phyloP scores from a whole-genome alignment of 2,329 filamentous ascomycete species.

The Colletotrichum sp. region DNA sequence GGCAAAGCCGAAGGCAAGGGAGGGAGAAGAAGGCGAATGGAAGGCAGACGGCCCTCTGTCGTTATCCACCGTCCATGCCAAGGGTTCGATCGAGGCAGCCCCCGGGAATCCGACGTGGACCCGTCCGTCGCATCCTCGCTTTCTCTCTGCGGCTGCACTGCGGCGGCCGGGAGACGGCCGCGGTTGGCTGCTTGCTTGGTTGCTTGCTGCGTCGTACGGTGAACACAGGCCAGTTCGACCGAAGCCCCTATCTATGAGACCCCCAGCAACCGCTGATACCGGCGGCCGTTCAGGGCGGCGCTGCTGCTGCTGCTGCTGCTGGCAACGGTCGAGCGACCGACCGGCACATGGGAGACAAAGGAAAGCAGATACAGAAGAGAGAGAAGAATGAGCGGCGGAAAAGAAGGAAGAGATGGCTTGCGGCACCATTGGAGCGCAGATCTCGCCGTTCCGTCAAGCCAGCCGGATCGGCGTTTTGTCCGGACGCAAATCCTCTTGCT shows the following conservation, averaged over 20 bases:
- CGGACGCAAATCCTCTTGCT: not conserved
- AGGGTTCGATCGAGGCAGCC: not conserved
- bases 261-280: not conserved
- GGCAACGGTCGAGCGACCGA: not conserved
- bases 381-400: not conserved
- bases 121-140: not conserved
- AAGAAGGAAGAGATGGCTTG: not conserved
- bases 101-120: not conserved
- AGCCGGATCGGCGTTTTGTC: not conserved
- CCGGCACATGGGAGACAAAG: not conserved
- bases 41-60: not conserved
- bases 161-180: not conserved
- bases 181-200: not conserved
- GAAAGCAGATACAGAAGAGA: not conserved
- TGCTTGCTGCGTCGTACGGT: not conserved
- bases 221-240: not conserved
- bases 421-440: not conserved
- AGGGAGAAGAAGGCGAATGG: not conserved
- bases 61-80: not conserved
- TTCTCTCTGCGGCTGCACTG: not conserved
- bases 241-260: not conserved
- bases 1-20: slow-evolving; percentile 25
- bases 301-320: too few relatives aligned
- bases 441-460: not conserved
- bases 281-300: not conserved